Percentiles rank a stretch among this genome's conserved stretches.
phyloP scores from a whole-genome alignment of 345 rosid genomes.

The Iberis pinnata region DNA sequence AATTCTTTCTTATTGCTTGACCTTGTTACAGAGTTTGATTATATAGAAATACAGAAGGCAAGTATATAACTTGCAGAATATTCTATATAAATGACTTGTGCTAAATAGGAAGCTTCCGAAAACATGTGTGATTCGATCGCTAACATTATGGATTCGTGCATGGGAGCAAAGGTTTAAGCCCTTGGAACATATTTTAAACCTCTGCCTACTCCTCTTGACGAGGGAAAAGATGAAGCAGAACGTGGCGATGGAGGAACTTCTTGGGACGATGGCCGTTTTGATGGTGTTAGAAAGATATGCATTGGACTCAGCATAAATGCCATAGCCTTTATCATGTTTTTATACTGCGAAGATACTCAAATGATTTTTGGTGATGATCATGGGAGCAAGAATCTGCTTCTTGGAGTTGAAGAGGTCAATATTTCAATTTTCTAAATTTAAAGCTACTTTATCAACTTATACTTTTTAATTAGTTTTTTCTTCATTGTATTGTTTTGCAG shows the following conservation, averaged over 20 bases:
- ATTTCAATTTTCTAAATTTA: not conserved
- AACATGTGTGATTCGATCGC: too few relatives aligned
- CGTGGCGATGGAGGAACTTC: slow-evolving; percentile 7
- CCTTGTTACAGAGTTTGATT: too few relatives aligned
- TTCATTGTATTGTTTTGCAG: too few relatives aligned
- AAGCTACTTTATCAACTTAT: too few relatives aligned
- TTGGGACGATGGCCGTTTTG: not conserved
- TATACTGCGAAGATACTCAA: slow-evolving; percentile 7
- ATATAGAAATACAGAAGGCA: too few relatives aligned
- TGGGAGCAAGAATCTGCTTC: slow-evolving; percentile 17
- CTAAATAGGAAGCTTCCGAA: too few relatives aligned
- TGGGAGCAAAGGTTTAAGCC: too few relatives aligned
- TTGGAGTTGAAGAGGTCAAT: slow-evolving; percentile 14
- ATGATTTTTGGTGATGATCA: slow-evolving; percentile 22
- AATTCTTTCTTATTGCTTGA: too few relatives aligned
- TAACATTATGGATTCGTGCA: too few relatives aligned
- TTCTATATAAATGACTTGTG: too few relatives aligned
- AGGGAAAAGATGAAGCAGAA: not conserved
- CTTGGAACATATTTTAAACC: not conserved
- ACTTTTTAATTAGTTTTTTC: too few relatives aligned
- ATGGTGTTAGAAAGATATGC: slow-evolving; percentile 13
- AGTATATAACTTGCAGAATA: too few relatives aligned
- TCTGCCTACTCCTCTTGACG: not conserved
- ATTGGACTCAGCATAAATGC: slow-evolving; percentile 18
- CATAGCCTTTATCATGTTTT: slow-evolving; percentile 23